Base-by-base conservation (phyloP, 331 rosid species). In the Pyrus hybrid region DNA sequence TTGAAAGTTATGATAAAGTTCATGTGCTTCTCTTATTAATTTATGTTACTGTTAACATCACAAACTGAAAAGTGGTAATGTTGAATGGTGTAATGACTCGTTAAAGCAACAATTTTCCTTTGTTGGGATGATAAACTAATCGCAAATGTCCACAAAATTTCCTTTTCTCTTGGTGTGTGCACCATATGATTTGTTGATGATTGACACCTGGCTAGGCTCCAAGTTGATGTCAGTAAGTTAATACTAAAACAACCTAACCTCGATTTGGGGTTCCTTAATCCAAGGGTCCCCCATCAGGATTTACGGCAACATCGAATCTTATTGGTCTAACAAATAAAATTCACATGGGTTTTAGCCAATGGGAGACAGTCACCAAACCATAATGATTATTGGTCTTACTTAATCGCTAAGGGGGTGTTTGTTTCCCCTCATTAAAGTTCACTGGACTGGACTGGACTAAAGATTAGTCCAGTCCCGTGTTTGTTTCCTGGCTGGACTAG, bases 151-250 rank as follows among this genome's bases (percentile, higher is more conserved):
- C 49, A 76, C 57, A 23, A 75, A 72, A 68, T 70, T 56, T 1
- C 65, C 67, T 76, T 80, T 79, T 71, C 62, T 53, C 77, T 90
- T 70, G 90, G 88, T 75, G 57, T 70, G 26, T 73, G 88, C 32
- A 61, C 82, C n/a, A 4, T 76, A 88, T 83, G 77, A 90, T 86
- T 82, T 77, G 73, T 83, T 89, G 91, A 88, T 88, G 72, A 91
- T 91, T 85, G 96, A 91, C 96, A 91, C 89, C 88, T 91, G 96
- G 83, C 91, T 51, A 61, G 68, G 29, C 62, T 73, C 49, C 26
- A 51, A 56, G 26, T 49, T 35, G 37, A 35, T 41, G 75, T 68
- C 77, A 69, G 72, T 33, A 43, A 80, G 71, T 35, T 49, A 67
- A 13, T 21, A 57, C 22, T 67, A 58, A 21, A 72, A 63, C 26